phyloP scores from a whole-genome alignment of 2,329 filamentous ascomycete genomes.

The Didymella exigua region DNA sequence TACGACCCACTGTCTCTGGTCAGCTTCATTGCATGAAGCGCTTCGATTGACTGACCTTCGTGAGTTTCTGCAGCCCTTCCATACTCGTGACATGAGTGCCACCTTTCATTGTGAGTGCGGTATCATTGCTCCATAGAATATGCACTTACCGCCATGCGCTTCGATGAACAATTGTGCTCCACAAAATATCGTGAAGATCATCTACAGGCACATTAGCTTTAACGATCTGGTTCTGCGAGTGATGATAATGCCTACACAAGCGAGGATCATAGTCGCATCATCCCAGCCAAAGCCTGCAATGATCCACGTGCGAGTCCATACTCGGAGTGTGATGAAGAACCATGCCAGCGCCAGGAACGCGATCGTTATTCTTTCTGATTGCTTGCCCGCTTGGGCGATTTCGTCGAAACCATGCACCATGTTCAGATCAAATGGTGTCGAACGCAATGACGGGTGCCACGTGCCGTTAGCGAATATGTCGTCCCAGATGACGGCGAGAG shows the following conservation, averaged over 20 bases:
- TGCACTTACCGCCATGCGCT: constrained; percentile 41
- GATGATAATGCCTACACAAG: constrained; percentile 33
- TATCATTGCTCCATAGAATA: no score
- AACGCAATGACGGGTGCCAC: constrained; percentile 4
- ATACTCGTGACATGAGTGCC: constrained; percentile 40
- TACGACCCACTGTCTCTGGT: constrained; percentile 39
- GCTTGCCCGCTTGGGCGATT: constrained; percentile 27
- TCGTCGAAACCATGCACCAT: constrained; percentile 33
- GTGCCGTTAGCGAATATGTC: constrained; percentile 8
- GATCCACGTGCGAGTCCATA: constrained; percentile 49
- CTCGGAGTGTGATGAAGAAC: constrained; percentile 47
- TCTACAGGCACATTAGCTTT: constrained; percentile 25
- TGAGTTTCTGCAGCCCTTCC: constrained; percentile 30
- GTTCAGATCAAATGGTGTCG: background rate
- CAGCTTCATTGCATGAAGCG: background rate
- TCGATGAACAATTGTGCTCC: constrained; percentile 35
- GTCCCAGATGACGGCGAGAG: constrained; percentile 5
- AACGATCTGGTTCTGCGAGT: background rate
- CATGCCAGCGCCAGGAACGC: constrained; percentile 48
- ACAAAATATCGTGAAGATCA: constrained; percentile 44
- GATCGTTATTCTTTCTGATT: constrained; percentile 36
- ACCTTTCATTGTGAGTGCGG: no score
- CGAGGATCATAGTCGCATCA: constrained; percentile 50
- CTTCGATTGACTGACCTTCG: constrained; percentile 30
- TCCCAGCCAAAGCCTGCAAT: constrained; percentile 53